Evolutionary conservation across 179 eudicot genomes (phyloP), one percentile per base, ranked within the genome.

Genomic region (Beta lomatogona): DNA sequence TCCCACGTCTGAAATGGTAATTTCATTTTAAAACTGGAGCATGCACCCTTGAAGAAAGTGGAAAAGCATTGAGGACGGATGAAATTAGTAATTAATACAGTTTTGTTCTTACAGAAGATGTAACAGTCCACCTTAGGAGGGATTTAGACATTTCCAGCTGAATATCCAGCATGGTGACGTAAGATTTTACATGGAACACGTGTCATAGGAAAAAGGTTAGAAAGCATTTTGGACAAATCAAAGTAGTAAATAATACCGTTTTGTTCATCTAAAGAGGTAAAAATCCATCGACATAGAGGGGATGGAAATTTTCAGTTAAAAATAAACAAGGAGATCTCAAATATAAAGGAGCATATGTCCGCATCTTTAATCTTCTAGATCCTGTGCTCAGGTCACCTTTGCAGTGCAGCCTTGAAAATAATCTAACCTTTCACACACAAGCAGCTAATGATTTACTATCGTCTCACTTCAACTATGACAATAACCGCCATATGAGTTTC

Each of bases 361-460:
- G 9, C 22, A 55, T 19, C 63, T 19, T 55, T 21, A 79, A 6
- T 9, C 36, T 70, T 55, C 59, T 21, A 70, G 28, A 16, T 25
- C 68, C 41, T 36, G 22, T 41, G 31, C 41, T 36, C 16, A 48
- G 14, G 72, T 21, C 71, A 63, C 61, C 50, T 25, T 9, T 21
- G 57, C 5, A 80, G 55, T 21, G 16, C 18, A 21, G 46, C 48
- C 69, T 57, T 65, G 9, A 22, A 14, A 21, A 14, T 4, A 36
- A 21, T 66, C 50, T 21, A 14, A 63, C 66, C 58, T 66, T 83
- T 72, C 75, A 77, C 60, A 19, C 9, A 64, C 31, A 28, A 28
- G 0, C 31, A 28, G 31, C 31, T 28, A 28, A 28, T 21, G 57
- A 36, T 36, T 36, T 36, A 36, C 41, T 36, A 36, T 36, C 3